A percentile compares a stretch with the other conserved stretches of the same genome.
phyloP scores from a whole-genome alignment of 1,139 yeast genomes.

The Candida sp. region DNA sequence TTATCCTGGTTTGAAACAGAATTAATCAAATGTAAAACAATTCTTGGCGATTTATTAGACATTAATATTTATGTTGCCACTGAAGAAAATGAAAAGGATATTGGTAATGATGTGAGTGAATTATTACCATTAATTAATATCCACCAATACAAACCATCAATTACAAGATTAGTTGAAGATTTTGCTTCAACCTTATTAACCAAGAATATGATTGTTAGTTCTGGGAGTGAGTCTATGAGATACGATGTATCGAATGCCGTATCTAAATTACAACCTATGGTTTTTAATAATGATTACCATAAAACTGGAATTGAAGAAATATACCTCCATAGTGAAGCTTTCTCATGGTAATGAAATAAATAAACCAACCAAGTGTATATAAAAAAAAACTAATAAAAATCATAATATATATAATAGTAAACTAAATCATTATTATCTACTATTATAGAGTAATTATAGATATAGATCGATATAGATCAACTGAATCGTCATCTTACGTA shows the following conservation, averaged over 20 bases:
- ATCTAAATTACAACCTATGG: conserved; percentile 32
- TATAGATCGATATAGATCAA: too few relatives aligned
- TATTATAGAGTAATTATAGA: too few relatives aligned
- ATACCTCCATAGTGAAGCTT: conserved; percentile 55
- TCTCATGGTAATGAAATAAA: conserved; percentile 44
- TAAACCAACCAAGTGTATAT: too few relatives aligned
- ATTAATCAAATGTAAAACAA: conserved; percentile 22
- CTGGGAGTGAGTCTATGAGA: conserved; percentile 50
- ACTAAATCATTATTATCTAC: too few relatives aligned
- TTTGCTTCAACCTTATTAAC: conserved; percentile 21
- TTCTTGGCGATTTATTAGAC: conserved; percentile 20
- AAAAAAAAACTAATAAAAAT: too few relatives aligned
- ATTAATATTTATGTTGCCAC: conserved; percentile 23
- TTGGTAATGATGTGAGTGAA: conserved; percentile 5
- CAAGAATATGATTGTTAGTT: conserved; percentile 46
- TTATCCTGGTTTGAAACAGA: conserved; percentile 47
- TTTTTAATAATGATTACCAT: conserved; percentile 28
- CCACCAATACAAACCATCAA: conserved; percentile 32
- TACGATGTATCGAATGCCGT: conserved; percentile 40
- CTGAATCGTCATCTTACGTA: too few relatives aligned
- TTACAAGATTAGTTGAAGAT: conserved; percentile 15
- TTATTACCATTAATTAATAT: conserved; percentile 6
- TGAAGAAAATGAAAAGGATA: conserved; percentile 12
- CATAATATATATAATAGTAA: too few relatives aligned
- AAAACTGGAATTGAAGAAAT: conserved; percentile 41